A percentile compares a stretch with the other conserved stretches of the same genome.
phyloP scores from a whole-genome alignment of 805 yeast genomes.

The Suhomyces xylopsoci region DNA sequence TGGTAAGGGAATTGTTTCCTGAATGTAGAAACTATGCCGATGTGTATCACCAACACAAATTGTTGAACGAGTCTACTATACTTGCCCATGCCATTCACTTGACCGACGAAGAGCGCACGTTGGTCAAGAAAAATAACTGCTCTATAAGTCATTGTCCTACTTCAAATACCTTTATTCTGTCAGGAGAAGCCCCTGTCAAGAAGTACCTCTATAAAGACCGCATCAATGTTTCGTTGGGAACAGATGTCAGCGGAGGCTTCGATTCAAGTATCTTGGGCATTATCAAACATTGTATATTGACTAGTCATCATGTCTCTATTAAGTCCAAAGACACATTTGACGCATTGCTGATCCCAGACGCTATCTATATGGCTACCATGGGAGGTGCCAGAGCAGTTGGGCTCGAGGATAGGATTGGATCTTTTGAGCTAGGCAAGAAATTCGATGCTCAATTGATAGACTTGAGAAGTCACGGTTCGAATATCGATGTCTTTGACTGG shows the following conservation, averaged over 20 bases:
- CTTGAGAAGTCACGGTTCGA: slow-evolving; percentile 49
- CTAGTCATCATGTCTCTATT: slow-evolving; percentile 41
- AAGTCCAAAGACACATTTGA: slow-evolving; percentile 24
- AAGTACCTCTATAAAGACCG: slow-evolving; percentile 56
- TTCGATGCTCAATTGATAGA: slow-evolving; percentile 85
- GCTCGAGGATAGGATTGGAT: slow-evolving; percentile 57
- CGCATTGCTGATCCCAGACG: slow-evolving; percentile 66
- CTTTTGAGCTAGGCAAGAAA: slow-evolving; percentile 70
- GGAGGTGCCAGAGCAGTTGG: slow-evolving; percentile 86
- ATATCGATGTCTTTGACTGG: slow-evolving; percentile 75
- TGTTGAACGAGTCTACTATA: slow-evolving; percentile 65
- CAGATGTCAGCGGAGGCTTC: slow-evolving; percentile 44
- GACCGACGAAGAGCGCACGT: slow-evolving; percentile 55
- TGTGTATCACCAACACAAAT: slow-evolving; percentile 64
- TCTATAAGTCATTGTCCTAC: slow-evolving; percentile 94
- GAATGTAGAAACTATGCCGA: slow-evolving; percentile 64
- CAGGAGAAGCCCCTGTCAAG: slow-evolving; percentile 86
- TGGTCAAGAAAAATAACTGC: slow-evolving; percentile 52
- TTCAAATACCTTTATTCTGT: slow-evolving; percentile 80
- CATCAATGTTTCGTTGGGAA: slow-evolving; percentile 69
- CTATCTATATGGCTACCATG: slow-evolving; percentile 73
- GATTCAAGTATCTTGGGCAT: slow-evolving; percentile 38
- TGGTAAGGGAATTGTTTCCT: slow-evolving; percentile 75
- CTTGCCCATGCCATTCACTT: slow-evolving; percentile 90
- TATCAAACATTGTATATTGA: slow-evolving; percentile 33